Conservation (phyloP, 108 stramenopile species). For the Craspedostauros australis region DNA sequence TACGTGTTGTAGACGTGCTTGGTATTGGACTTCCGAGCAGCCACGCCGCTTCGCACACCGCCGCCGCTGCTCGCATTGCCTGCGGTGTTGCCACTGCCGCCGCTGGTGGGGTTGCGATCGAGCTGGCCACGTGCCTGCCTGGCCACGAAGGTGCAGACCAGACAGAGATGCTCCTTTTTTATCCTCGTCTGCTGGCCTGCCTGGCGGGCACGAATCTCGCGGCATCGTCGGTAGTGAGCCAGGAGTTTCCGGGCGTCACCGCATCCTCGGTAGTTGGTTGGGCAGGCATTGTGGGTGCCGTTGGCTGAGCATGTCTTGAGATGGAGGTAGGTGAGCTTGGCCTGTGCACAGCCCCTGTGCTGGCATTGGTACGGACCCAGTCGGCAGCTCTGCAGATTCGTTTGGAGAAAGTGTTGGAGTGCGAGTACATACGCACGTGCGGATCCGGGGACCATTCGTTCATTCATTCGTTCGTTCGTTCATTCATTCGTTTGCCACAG, state of each 20-base stretch:
- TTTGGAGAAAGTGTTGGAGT: conserved; percentile 5
- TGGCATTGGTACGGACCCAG: conserved; percentile 39
- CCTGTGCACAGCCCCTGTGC: conserved; percentile 64
- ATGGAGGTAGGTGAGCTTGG: conserved; percentile 64
- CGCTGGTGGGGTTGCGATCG: conserved; percentile 10
- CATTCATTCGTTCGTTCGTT: not conserved
- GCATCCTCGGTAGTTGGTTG: conserved; percentile 59
- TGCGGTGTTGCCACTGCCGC: too few species aligned
- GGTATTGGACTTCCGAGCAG: too few species aligned
- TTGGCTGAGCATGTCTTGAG: conserved; percentile 51
- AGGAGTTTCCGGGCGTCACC: conserved; percentile 74
- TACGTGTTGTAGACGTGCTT: too few species aligned
- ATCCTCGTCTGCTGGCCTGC: conserved; percentile 15
- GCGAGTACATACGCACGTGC: not conserved
- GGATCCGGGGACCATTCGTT: not conserved
- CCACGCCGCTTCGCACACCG: too few species aligned
- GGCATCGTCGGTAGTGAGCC: conserved; percentile 68
- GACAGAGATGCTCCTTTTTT: conserved; percentile 35
- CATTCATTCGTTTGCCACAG: not conserved
- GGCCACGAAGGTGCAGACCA: conserved; percentile 53
- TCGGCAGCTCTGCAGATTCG: conserved; percentile 45
- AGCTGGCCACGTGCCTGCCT: conserved; percentile 32
- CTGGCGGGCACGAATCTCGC: conserved; percentile 51
- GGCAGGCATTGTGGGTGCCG: conserved; percentile 51
- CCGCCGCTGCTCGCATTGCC: too few species aligned